Percentiles rank a stretch among this genome's conserved stretches.
Evolutionary conservation across 1,139 yeast genomes (phyloP).

Genomic region (Lodderomyces margitis): DNA sequence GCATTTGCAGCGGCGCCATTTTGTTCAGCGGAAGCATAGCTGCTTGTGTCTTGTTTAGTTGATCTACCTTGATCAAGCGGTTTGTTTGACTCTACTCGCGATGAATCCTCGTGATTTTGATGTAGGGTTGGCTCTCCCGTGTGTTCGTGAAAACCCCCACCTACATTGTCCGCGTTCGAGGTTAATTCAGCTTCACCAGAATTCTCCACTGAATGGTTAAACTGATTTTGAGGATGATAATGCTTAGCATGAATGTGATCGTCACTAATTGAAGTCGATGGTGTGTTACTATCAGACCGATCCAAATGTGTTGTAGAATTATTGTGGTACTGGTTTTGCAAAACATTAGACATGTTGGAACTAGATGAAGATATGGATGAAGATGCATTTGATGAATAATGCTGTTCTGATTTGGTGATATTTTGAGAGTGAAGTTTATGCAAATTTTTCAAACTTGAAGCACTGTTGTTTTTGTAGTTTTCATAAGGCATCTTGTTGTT

Average conservation of each 20-base stretch:
- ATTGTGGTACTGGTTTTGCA: constrained; percentile 6
- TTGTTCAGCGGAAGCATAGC: not conserved
- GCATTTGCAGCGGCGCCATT: not conserved
- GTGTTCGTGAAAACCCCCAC: too few species aligned
- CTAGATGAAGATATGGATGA: constrained; percentile 13
- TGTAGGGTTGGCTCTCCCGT: too few species aligned
- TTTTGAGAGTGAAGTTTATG: constrained; percentile 13
- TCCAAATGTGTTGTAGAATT: constrained; percentile 7
- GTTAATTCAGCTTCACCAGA: not conserved
- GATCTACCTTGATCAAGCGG: too few species aligned
- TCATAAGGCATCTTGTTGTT: constrained; percentile 12
- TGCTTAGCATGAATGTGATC: constrained; percentile 5
- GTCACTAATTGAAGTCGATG: constrained; percentile 14
- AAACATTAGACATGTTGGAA: constrained; percentile 10
- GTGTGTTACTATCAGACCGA: constrained; percentile 13
- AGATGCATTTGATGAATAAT: constrained; percentile 3
- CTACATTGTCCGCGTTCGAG: not conserved
- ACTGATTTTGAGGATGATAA: not conserved
- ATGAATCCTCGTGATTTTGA: too few species aligned
- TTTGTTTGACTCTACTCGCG: too few species aligned
- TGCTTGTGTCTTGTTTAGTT: too few species aligned
- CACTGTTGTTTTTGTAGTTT: constrained; percentile 11
- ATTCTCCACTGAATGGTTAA: not conserved
- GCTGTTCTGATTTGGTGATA: constrained; percentile 11
- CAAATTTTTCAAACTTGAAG: constrained; percentile 10